Evolutionary conservation across 1,284 basidiomycete genomes (phyloP).

Genomic region (Laetiporus sulphureus): DNA sequence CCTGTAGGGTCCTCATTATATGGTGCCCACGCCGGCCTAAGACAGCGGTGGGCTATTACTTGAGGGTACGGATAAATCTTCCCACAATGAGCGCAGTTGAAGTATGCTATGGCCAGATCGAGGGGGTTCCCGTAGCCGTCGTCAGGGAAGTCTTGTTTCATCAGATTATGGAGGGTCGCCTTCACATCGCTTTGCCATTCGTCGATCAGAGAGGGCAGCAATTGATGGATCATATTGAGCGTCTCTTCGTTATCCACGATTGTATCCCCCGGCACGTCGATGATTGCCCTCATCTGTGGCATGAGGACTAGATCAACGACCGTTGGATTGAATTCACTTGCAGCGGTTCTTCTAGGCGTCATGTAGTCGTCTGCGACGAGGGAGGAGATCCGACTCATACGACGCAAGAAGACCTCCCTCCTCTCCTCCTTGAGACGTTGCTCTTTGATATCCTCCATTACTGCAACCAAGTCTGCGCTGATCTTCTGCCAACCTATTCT

Average conservation of each 20-base stretch:
- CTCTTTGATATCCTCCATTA: background rate
- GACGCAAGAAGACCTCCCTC: background rate
- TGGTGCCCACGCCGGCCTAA: no score
- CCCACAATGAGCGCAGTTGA: constrained; percentile 1
- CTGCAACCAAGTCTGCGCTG: background rate
- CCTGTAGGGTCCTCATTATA: no score
- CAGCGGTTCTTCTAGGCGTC: background rate
- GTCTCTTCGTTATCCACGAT: no score
- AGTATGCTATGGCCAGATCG: constrained; percentile 5
- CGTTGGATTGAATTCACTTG: background rate
- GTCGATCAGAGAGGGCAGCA: no score
- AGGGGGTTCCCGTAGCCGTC: background rate
- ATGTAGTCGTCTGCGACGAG: background rate
- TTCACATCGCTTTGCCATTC: no score
- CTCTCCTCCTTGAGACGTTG: background rate
- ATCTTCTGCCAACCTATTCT: constrained; percentile 2
- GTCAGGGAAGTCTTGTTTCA: background rate
- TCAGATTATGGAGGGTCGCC: no score
- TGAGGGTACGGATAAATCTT: background rate
- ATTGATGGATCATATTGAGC: no score
- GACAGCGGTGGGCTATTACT: constrained; percentile 4
- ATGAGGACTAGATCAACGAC: background rate
- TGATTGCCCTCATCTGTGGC: background rate
- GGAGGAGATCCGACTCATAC: background rate
- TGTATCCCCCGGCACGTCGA: background rate